Evolutionary conservation across 2,329 filamentous ascomycete species (phyloP), one percentile per base, ranked within the genome.

Genomic region (Pyricularia grisea): DNA sequence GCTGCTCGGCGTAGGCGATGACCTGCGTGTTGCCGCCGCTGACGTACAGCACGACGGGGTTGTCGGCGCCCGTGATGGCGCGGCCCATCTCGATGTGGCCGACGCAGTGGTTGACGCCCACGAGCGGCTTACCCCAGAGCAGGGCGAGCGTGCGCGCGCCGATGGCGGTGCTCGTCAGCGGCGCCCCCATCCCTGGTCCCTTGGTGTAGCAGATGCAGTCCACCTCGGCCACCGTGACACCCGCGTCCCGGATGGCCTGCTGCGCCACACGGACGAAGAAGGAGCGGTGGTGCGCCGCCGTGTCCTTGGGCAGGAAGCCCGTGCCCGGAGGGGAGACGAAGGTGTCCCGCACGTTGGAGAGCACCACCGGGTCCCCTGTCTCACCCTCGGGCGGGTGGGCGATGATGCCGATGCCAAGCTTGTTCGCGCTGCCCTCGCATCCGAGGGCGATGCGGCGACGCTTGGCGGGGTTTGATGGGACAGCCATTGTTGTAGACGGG

Each of bases 81-180:
- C 95, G 87, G 36, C 95, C 95, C 95, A 99, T 99, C 82, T 99
- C 95, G 75, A 99, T 98, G 80, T 99, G 95, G 63, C 95, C 95
- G 66, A 99, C 92, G 79, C 95, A 99, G 81, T 99, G 95, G 80
- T 99, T 99, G 30, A 99, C 95, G 28, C 93, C 94, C 3, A 99
- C 90, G 55, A 99, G 83, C n/a, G 91, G 89, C 79, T 92, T 93
- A 68, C 83, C 85, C 95, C 95, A 99, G 20, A 99, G 85, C 70
- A 97, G 81, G 61, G 88, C 85, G 36, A 98, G 82, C 71, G 92
- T 92, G 70, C 95, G 87, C 25, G 94, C 95, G 1, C 31, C 94
- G 50, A 98, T 83, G 36, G 94, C 94, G 17, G 97, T 93, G 71
- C 90, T 89, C 71, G 94, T 91, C 31, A 99, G 84, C 9, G 95